Evolutionary conservation across 108 stramenopile species (phyloP).

Genomic region (Nitzschia palea): DNA sequence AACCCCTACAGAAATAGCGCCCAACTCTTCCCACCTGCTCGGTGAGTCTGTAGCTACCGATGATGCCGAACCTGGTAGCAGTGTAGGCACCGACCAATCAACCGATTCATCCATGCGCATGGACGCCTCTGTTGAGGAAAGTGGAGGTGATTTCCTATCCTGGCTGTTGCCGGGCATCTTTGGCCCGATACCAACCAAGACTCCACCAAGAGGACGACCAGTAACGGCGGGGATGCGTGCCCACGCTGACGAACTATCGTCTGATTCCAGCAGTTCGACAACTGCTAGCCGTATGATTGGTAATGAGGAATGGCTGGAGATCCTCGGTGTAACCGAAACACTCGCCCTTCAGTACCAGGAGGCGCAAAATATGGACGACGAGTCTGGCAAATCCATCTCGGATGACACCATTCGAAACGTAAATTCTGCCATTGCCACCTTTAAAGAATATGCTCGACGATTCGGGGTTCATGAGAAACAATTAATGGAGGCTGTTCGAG

Average conservation of each 20-base stretch:
- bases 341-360: conserved; percentile 13
- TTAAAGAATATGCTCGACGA: conserved; percentile 4
- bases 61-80: conserved; percentile 4
- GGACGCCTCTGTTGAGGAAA: neutral
- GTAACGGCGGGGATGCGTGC: neutral
- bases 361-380: conserved; percentile 15
- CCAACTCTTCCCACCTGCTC: no score
- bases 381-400: neutral
- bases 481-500: conserved; percentile 22
- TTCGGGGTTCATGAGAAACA: conserved; percentile 14
- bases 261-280: neutral
- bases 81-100: neutral
- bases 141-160: conserved; percentile 8
- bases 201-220: neutral
- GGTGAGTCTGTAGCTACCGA: conserved; percentile 1
- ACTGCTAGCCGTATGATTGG: neutral
- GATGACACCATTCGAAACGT: conserved; percentile 17
- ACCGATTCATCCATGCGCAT: neutral
- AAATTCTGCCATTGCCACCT: conserved; percentile 17
- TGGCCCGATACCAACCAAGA: conserved; percentile 5
- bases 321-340: conserved; percentile 23
- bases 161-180: conserved; percentile 14
- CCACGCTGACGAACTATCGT: conserved; percentile 1
- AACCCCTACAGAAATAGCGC: no score
- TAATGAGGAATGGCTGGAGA: conserved; percentile 22